A percentile compares a stretch with the other conserved stretches of the same genome.
These are phyloP conservation scores for Fusarium sp. DNA, from an alignment of 2,329 filamentous ascomycete genomes.

Conservation along the genomic window DNA sequence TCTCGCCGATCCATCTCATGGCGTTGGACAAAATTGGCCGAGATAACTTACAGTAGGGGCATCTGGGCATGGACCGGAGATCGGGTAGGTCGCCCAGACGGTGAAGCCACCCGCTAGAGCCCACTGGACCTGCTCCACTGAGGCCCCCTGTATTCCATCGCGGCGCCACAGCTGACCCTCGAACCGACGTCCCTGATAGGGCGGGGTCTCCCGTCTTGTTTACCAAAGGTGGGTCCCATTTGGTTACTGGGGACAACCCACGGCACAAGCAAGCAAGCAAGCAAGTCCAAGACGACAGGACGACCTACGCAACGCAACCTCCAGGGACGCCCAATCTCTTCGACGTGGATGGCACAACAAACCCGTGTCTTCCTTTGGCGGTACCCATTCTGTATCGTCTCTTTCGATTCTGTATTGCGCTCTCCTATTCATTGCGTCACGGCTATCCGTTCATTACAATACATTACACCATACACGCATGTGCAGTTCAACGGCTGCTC, in stretches of 20 bases:
- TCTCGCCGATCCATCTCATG: background rate
- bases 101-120: constrained; percentile 18
- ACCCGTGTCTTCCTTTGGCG: constrained; percentile 19
- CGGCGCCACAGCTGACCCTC: constrained; percentile 30
- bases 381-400: background rate
- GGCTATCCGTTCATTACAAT: background rate
- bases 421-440: background rate
- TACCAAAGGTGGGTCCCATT: constrained; percentile 37
- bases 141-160: constrained; percentile 26
- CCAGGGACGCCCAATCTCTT: constrained; percentile 21
- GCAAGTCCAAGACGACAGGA: constrained; percentile 23
- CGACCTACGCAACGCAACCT: constrained; percentile 22
- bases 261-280: constrained; percentile 21
- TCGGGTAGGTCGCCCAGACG: constrained; percentile 27
- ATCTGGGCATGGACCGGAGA: constrained; percentile 17
- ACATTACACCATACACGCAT: constrained; percentile 16
- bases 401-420: constrained; percentile 4
- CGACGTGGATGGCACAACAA: constrained; percentile 31
- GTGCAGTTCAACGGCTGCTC: constrained; percentile 36
- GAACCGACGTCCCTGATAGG: constrained; percentile 35
- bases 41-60: constrained; percentile 20
- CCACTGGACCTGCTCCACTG: constrained; percentile 25
- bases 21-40: constrained; percentile 27
- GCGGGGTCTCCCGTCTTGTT: constrained; percentile 38
- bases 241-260: constrained; percentile 41